These are phyloP conservation scores for Pichia rugopelliculosa DNA, from an alignment of 805 yeast genomes.

Conservation along the genomic window DNA sequence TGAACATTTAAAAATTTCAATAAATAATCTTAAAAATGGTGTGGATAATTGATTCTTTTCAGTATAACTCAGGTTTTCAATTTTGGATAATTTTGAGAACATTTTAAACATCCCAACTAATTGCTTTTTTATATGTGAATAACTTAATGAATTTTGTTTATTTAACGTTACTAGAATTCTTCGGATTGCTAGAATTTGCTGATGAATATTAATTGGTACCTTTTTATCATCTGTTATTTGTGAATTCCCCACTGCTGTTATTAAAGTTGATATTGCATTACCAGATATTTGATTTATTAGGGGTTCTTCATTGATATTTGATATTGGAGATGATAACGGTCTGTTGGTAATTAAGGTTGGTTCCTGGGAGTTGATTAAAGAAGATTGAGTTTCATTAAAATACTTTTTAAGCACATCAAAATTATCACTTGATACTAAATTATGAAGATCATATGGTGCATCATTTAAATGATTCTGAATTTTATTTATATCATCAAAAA, in stretches of 20 bases:
- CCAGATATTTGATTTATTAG: no score
- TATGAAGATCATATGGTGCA: not conserved
- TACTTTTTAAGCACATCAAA: not conserved
- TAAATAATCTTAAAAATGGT: not conserved
- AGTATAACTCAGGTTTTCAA: not conserved
- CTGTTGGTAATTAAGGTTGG: not conserved
- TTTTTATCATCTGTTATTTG: no score
- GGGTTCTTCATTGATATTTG: not conserved
- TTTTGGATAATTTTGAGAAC: not conserved
- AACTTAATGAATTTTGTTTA: not conserved
- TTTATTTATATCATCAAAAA: not conserved
- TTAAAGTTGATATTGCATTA: no score
- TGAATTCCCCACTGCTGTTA: no score
- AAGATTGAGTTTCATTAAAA: not conserved
- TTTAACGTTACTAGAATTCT: not conserved
- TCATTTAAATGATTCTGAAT: not conserved
- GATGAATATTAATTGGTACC: not conserved
- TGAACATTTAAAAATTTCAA: constrained; percentile 1
- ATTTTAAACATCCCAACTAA: not conserved
- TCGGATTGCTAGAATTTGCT: not conserved
- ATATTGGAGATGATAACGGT: not conserved
- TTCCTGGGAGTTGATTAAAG: not conserved
- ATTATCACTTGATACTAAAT: no score
- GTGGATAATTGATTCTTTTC: constrained; percentile 2
- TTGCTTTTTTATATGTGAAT: not conserved